Percentiles rank a stretch among this genome's conserved stretches.
Conservation (phyloP, 768 basidiomycete genomes). For the Russula sp. region DNA sequence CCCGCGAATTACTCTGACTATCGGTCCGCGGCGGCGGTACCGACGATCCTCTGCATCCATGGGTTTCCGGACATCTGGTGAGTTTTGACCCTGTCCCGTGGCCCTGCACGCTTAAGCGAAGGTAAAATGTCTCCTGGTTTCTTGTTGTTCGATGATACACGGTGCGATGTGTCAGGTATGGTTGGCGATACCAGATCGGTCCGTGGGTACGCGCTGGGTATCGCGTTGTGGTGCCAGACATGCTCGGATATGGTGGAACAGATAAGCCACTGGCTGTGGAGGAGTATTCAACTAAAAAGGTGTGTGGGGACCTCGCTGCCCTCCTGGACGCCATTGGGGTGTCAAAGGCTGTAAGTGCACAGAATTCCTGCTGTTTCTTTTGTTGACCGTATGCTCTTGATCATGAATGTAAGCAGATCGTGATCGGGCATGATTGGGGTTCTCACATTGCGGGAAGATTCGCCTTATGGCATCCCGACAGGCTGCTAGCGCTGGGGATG, state of each 20-base stretch:
- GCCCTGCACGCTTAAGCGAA: not conserved
- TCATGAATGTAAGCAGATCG: slow-evolving; percentile 32
- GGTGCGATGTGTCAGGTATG: slow-evolving; percentile 16
- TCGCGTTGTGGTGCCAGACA: slow-evolving; percentile 40
- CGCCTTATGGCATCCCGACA: slow-evolving; percentile 63
- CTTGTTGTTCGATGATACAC: not conserved
- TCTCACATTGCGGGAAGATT: slow-evolving; percentile 55
- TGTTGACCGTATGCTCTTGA: not conserved
- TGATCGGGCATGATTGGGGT: slow-evolving; percentile 84
- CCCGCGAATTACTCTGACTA: slow-evolving; percentile 37
- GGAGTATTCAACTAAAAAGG: slow-evolving; percentile 24
- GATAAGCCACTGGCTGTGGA: slow-evolving; percentile 32
- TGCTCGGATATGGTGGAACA: slow-evolving; percentile 41
- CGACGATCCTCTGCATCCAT: slow-evolving; percentile 65
- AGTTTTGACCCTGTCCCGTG: not conserved
- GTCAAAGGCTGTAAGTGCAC: slow-evolving; percentile 24
- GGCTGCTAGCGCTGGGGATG: slow-evolving; percentile 53
- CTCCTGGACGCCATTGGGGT: slow-evolving; percentile 29
- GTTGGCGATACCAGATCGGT: slow-evolving; percentile 37
- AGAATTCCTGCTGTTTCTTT: not conserved
- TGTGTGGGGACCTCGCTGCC: slow-evolving; percentile 30
- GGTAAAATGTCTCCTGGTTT: not conserved
- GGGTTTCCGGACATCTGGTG: slow-evolving; percentile 68
- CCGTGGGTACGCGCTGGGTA: slow-evolving; percentile 35
- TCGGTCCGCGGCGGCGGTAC: slow-evolving; percentile 25